Conservation (phyloP, 2,329 filamentous ascomycete genomes). For the Arthrobotrys sinensis region DNA sequence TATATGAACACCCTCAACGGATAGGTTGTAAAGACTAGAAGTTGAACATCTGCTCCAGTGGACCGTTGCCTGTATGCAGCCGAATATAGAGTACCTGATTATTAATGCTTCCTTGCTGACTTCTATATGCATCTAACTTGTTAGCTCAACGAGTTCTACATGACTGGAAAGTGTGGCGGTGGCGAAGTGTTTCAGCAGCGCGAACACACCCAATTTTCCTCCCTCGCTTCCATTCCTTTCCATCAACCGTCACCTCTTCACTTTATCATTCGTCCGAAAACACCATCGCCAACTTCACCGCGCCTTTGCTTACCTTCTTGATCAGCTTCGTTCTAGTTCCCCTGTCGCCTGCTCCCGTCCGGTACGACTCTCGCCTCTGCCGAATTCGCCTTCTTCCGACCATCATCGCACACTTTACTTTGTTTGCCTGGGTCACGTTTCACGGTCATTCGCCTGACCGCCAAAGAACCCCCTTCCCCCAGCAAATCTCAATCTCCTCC, state of each 20-base stretch:
- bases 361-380: neutral
- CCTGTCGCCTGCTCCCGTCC: neutral
- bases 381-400: conserved; percentile 34
- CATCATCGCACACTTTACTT: conserved; percentile 51
- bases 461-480: neutral
- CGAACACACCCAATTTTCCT: conserved; percentile 50
- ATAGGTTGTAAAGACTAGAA: too few species aligned
- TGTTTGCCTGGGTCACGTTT: conserved; percentile 57
- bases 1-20: too few species aligned
- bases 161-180: conserved; percentile 31
- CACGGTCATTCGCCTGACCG: conserved; percentile 49
- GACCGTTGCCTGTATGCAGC: too few species aligned
- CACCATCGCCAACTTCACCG: conserved; percentile 1
- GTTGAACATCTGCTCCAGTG: too few species aligned
- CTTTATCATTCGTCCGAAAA: neutral
- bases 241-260: conserved; percentile 24
- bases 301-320: conserved; percentile 19
- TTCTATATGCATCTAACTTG: too few species aligned
- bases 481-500: conserved; percentile 5
- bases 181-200: conserved; percentile 38
- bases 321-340: neutral
- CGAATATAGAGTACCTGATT: too few species aligned
- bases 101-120: too few species aligned
- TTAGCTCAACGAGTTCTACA: too few species aligned
- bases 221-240: conserved; percentile 44